A percentile compares a stretch with the other conserved stretches of the same genome.
Evolutionary conservation across 2,329 filamentous ascomycete genomes (phyloP).

Genomic region (Cladophialophora carrionii): DNA sequence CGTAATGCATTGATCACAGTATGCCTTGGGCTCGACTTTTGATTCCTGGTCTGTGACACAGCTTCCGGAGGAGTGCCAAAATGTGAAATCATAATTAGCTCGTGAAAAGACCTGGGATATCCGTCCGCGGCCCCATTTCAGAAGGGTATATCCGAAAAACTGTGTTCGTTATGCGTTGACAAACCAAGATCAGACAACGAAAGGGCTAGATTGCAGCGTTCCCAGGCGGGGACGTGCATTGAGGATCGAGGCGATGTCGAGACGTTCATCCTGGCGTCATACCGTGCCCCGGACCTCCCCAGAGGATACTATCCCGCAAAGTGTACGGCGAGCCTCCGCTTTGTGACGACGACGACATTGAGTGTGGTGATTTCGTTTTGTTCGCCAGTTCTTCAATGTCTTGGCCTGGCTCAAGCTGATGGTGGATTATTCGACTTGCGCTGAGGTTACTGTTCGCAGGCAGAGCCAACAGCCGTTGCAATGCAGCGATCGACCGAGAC

Average conservation of each 20-base stretch:
- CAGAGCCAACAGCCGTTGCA: constrained; percentile 5
- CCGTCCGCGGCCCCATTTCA: neutral
- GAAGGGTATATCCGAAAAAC: neutral
- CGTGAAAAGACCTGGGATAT: neutral
- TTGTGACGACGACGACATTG: constrained; percentile 4
- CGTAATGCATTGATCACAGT: neutral
- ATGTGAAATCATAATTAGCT: neutral
- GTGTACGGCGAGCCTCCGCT: constrained; percentile 7
- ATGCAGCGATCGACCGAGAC: constrained; percentile 6
- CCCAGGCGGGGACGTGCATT: neutral
- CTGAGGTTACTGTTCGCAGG: constrained; percentile 3
- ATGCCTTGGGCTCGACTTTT: neutral
- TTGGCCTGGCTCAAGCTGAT: neutral
- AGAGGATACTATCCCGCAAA: constrained; percentile 1
- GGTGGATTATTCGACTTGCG: constrained; percentile 6
- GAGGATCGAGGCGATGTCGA: neutral
- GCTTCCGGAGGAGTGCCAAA: neutral
- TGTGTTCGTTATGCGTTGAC: neutral
- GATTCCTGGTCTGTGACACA: neutral
- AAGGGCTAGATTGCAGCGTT: neutral
- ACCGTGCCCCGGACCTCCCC: constrained; percentile 5
- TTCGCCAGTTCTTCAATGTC: neutral
- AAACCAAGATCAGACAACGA: neutral
- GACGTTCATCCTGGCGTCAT: neutral
- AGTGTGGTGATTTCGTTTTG: neutral